Conservation (phyloP, 768 basidiomycete species). For the Rhizopogon roseolus region DNA sequence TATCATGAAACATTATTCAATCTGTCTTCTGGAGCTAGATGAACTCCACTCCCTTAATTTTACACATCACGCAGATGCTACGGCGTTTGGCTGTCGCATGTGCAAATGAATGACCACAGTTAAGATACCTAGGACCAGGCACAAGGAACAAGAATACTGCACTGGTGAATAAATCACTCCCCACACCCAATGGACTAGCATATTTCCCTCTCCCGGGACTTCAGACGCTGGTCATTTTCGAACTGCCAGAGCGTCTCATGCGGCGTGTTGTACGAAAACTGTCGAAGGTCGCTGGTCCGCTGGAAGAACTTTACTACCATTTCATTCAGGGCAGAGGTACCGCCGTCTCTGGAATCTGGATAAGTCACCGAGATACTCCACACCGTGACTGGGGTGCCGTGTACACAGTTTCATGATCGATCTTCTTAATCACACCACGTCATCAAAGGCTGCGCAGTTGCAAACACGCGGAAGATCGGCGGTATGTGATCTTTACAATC, state of each 20-base stretch:
- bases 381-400: too few species aligned
- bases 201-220: neutral
- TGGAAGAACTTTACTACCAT: neutral
- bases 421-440: too few species aligned
- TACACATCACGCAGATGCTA: neutral
- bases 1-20: neutral
- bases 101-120: neutral
- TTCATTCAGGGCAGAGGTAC: too few species aligned
- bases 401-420: too few species aligned
- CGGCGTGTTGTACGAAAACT: neutral
- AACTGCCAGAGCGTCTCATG: neutral
- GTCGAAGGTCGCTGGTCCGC: neutral
- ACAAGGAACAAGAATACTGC: neutral
- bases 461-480: too few species aligned
- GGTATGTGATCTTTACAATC: too few species aligned
- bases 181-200: neutral
- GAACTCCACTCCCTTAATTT: neutral
- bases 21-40: neutral
- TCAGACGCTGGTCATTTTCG: neutral
- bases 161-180: neutral
- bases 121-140: neutral
- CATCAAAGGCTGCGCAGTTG: too few species aligned
- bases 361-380: too few species aligned
- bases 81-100: neutral
- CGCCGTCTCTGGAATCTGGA: too few species aligned